Evolutionary conservation across 768 basidiomycete species (phyloP), one percentile per base, ranked within the genome.

Genomic region (Pulveroboletus sp.): DNA sequence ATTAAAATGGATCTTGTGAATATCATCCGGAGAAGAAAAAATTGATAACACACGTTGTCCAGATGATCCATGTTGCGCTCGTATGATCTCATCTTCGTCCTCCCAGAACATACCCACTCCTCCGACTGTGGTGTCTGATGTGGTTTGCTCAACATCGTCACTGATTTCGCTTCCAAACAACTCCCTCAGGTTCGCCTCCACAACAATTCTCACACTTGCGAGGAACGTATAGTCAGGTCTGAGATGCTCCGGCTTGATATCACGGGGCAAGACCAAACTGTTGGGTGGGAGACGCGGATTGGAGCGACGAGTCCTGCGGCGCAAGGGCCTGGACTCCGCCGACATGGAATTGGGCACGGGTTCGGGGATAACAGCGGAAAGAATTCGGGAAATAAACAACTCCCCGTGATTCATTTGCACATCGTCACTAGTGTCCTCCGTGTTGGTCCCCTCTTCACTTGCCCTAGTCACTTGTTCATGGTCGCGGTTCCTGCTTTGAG

Each of bases 181-280:
- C 11, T 78, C 77, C 11, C 64, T 68, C 49, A 82, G 45, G 49
- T 81, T 82, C 27, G 72, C 69, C 55, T 82, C 80, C 14, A 82
- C 69, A 10, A 80, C 65, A 20, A 75, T 64, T 12, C 81, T 72
- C 9, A 69, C 78, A 13, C 77, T 75, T 3, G 77, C 69, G 12
- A 82, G 72, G 62, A 71, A 82, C 2, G 67, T 64, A 61, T 80
- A 82, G 55, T 82, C 80, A 0, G 76, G 76, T 14, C 73, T 52
- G 16, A 64, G 61, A 19, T 75, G 65, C 23, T 66, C 60, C 4
- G 63, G 56, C 11, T 51, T 47, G 36, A 63, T 63, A 31, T 52
- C 36, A 40, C 45, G 32, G 4, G 63, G 51, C 6, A 62, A 62
- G 20, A 62, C 47, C 0, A 23, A 9, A 45, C 60, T 57, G 5